Evolutionary conservation across 2,329 filamentous ascomycete species (phyloP).

Genomic region (Alternaria alternata): DNA sequence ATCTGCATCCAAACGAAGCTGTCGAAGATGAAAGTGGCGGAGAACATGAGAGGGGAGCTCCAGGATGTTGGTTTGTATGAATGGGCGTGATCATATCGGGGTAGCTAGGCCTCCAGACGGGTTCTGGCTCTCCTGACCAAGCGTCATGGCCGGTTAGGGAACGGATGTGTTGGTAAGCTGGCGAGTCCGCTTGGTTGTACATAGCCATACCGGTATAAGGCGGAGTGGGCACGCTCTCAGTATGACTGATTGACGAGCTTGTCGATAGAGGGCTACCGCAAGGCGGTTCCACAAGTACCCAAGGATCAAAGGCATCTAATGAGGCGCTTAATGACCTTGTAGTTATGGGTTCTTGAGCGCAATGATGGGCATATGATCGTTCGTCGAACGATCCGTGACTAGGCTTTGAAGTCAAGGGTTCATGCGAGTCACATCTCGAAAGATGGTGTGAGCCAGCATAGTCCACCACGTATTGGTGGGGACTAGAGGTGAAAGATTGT

Average conservation of each 20-base stretch:
- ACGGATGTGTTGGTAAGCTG: neutral
- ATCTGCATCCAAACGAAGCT: slow-evolving; percentile 77
- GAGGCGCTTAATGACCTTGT: slow-evolving; percentile 11
- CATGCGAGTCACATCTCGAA: slow-evolving; percentile 2
- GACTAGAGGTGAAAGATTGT: slow-evolving; percentile 17
- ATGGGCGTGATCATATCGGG: neutral
- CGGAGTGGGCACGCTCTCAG: slow-evolving; percentile 23
- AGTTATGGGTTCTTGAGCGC: slow-evolving; percentile 3
- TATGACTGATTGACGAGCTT: slow-evolving; percentile 18
- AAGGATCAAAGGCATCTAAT: slow-evolving; percentile 19
- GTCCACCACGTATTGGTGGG: slow-evolving; percentile 16
- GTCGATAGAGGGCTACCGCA: slow-evolving; percentile 24
- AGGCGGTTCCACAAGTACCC: slow-evolving; percentile 18
- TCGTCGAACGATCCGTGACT: slow-evolving; percentile 17
- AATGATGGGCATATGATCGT: slow-evolving; percentile 5
- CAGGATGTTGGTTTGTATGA: too few relatives aligned
- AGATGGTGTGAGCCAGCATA: slow-evolving; percentile 6
- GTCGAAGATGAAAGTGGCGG: slow-evolving; percentile 69
- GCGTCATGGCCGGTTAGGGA: neutral
- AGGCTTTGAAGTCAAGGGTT: slow-evolving; percentile 5
- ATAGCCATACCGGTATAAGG: slow-evolving; percentile 4
- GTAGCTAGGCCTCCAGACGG: slow-evolving; percentile 8
- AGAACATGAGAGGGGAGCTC: too few relatives aligned
- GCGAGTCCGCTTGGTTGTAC: slow-evolving; percentile 2
- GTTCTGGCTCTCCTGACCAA: slow-evolving; percentile 3